These are phyloP conservation scores for Tuber magnatum DNA, from an alignment of 495 filamentous ascomycete species.

Conservation along the genomic window DNA sequence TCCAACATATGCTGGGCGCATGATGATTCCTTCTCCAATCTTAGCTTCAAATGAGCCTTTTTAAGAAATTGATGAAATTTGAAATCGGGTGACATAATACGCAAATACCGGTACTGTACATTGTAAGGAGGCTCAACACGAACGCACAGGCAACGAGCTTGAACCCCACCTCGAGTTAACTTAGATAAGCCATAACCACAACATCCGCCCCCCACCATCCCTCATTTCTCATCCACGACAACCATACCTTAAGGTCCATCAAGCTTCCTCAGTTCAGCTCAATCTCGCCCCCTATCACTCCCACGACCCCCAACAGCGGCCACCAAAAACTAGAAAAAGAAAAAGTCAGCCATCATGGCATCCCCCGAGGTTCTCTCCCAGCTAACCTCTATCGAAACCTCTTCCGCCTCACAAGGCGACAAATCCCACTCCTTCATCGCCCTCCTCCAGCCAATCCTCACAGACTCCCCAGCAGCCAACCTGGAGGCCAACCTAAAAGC, in stretches of 20 bases:
- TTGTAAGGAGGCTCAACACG: background rate
- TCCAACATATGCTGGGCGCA: background rate
- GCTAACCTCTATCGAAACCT: constrained; percentile 52
- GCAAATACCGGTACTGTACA: too few species aligned
- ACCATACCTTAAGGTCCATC: background rate
- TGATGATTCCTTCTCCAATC: background rate
- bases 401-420: constrained; percentile 47
- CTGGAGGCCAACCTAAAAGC: constrained; percentile 60
- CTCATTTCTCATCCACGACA: background rate
- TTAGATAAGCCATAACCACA: background rate
- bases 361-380: constrained; percentile 53
- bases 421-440: constrained; percentile 58
- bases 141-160: background rate
- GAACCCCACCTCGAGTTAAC: background rate
- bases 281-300: background rate
- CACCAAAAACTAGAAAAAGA: background rate
- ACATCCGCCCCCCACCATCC: background rate
- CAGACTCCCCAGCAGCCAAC: constrained; percentile 49
- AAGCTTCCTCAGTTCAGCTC: background rate
- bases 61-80: background rate
- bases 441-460: constrained; percentile 59
- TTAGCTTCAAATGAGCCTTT: background rate
- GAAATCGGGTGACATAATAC: background rate
- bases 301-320: background rate
- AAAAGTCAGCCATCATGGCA: constrained; percentile 46